Evolutionary conservation across 2,329 filamentous ascomycete species (phyloP), one percentile per base, ranked within the genome.

Genomic region (Colletotrichum sp.): DNA sequence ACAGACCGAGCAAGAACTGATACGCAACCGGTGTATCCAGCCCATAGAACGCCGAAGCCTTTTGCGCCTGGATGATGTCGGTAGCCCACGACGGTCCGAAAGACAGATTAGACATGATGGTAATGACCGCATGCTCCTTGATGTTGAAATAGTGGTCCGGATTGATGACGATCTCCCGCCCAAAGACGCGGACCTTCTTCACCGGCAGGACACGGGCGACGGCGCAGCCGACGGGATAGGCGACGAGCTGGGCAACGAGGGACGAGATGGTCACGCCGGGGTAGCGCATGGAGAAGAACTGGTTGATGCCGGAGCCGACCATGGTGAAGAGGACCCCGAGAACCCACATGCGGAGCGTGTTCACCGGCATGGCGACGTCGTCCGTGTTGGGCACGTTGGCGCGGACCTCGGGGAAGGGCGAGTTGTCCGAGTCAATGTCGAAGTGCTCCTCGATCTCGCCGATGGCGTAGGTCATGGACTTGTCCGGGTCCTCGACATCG

Each of bases 81-180:
- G 83, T 82, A 2, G 86, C 87, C 79, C 87, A 88, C 0, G 86
- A 86, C 6, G 81, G 80, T 52, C 83, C 83, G 76, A 81, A 85
- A 10, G 84, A 84, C 13, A 87, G 86, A 79, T 92, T 91, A 63
- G 91, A 88, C 87, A 89, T 89, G 79, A 89, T 85, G 30, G 87
- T 87, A 62, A 90, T 85, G 24, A 90, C 81, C 78, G 87, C 86
- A 80, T 90, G 89, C 80, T 90, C 89, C 79, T 90, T 91, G 78
- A 86, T 86, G 75, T 85, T 88, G 79, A 90, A 90, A 67, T 82
- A 79, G 1, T 85, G 85, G 1, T 88, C 88, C 0, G 88, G 86
- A 76, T 89, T 89, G 30, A 89, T 80, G 26, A 81, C 84, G 78
- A 85, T 83, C n/a, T 81, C 81, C 22, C 81, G 74, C 2, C 83